phyloP scores from a whole-genome alignment of 208 protist species.

The Acanthamoeba royreba region DNA sequence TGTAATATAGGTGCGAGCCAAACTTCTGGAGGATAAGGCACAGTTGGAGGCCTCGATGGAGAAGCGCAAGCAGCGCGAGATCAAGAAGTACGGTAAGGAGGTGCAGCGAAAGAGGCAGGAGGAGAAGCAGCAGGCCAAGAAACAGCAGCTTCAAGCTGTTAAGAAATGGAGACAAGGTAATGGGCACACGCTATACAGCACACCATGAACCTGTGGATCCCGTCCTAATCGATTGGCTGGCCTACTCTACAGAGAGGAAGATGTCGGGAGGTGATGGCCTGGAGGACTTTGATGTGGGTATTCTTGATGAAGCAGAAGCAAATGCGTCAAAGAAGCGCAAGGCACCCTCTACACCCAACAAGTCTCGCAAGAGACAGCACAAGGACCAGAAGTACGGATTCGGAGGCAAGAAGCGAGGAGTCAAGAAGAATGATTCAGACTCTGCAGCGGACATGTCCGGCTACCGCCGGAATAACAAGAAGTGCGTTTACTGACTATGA shows the following conservation, averaged over 20 bases:
- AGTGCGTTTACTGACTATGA: no score
- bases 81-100: slow-evolving; percentile 59
- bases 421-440: slow-evolving; percentile 42
- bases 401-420: neutral
- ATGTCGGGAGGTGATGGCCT: neutral
- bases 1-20: slow-evolving; percentile 21
- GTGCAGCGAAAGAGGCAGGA: neutral
- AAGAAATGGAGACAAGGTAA: neutral
- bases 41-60: slow-evolving; percentile 30
- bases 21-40: slow-evolving; percentile 45
- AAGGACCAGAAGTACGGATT: slow-evolving; percentile 5
- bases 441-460: neutral
- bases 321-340: neutral
- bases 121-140: neutral
- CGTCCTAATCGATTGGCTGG: neutral
- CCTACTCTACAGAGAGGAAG: neutral
- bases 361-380: neutral
- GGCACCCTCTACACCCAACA: neutral
- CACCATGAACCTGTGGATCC: neutral
- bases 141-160: neutral
- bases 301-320: neutral
- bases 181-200: neutral
- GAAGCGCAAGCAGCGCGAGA: slow-evolving; percentile 48
- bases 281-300: neutral
- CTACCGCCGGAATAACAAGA: neutral